Base-by-base conservation (phyloP, 805 yeast species). In the Trichomonascus vanleenenianus region DNA sequence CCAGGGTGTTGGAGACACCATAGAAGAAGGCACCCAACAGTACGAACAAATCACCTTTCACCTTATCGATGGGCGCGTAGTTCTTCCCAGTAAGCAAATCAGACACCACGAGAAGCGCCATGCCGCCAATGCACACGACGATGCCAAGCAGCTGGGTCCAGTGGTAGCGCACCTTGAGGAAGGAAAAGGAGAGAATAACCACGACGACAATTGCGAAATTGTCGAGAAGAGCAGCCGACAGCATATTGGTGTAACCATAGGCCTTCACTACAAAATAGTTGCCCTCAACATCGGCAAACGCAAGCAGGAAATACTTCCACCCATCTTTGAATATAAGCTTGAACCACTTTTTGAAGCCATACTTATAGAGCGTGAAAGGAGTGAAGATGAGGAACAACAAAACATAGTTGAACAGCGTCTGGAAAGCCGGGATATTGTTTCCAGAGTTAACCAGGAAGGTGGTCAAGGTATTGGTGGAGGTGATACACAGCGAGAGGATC, bases 251-350 rank as follows among this genome's bases (percentile, higher is more conserved):
- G 56, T 70, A 70, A 45, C 59, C 60, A 50, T 70, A 70, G 14
- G 74, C 74, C 47, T 62, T 62, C 40, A 68, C 72, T 12, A 70
- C 67, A 45, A 70, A 70, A 54, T 70, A 69, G 59, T 69, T 69
- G n/a, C 74, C 74, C 51, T 70, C 62, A 20, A 70, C 74, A 44
- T 70, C 74, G 18, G 69, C 69, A 55, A 70, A 70, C 2, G 73
- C 67, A 36, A 69, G 49, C 15, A 68, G 37, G 49, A 70, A 65
- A 47, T 59, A 70, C 53, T 70, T 65, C 74, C 74, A 70, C 48
- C 71, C 63, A 49, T 70, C 72, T 18, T 47, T 45, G 20, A 50
- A 33, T 14, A 64, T 38, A 42, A 70, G 39, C 9, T 43, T 42
- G 46, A 50, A 50, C 61, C 63, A 70, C 41, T 58, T 59, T 47